A percentile compares a stretch with the other conserved stretches of the same genome.
Conservation (phyloP, 2,329 filamentous ascomycete species). For the Knufia petricola region DNA sequence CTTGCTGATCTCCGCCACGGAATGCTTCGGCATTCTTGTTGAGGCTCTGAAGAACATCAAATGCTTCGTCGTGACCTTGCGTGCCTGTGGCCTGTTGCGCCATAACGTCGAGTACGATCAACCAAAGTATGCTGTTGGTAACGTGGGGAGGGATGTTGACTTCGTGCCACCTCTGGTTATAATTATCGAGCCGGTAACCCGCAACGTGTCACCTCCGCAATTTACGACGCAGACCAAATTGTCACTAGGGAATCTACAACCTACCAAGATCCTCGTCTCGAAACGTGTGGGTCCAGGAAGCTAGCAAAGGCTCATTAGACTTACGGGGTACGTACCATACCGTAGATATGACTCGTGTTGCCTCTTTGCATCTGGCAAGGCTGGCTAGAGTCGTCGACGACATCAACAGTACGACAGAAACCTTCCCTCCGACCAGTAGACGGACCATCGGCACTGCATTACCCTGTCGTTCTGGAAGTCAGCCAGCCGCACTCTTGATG, state of each 20-base stretch:
- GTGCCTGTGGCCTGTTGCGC: no score
- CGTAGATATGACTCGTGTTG: no score
- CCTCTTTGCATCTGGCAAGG: neutral
- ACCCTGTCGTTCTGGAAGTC: neutral
- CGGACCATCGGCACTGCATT: neutral
- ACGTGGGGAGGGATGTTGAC: no score
- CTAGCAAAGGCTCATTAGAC: neutral
- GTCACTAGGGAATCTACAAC: neutral
- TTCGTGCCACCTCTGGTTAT: no score
- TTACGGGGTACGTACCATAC: neutral
- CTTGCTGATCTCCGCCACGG: constrained; percentile 5
- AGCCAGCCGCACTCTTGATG: neutral
- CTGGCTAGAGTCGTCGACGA: no score
- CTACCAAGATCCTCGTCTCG: neutral
- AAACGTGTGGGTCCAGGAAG: neutral
- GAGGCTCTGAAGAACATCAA: neutral
- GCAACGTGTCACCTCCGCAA: neutral
- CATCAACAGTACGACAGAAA: no score
- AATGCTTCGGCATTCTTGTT: constrained; percentile 10
- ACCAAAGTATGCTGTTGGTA: no score
- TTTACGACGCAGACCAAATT: neutral
- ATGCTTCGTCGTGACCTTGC: neutral
- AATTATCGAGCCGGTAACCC: neutral
- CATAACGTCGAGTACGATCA: neutral
- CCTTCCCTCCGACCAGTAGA: no score